Evolutionary conservation across 2,329 filamentous ascomycete species (phyloP).

Genomic region (Rosellinia necatrix): DNA sequence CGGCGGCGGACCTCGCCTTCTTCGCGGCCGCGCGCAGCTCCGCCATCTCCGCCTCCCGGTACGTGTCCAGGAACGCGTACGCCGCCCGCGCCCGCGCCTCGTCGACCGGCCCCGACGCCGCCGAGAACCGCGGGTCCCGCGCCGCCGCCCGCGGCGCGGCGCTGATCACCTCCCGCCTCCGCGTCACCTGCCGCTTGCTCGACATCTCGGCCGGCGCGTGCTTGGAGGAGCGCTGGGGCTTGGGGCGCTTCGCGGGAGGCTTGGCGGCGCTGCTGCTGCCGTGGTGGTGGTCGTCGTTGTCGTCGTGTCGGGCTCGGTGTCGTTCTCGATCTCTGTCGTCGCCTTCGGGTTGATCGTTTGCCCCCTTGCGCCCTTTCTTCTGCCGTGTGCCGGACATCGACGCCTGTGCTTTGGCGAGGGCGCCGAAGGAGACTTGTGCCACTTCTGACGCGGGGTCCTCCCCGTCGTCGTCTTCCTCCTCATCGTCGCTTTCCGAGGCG

Average conservation of each 20-base stretch:
- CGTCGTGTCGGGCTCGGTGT: too few relatives aligned
- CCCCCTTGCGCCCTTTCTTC: constrained; percentile 33
- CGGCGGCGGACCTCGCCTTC: constrained; percentile 46
- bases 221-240: constrained; percentile 69
- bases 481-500: constrained; percentile 35
- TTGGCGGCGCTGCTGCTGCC: too few relatives aligned
- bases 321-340: constrained; percentile 37
- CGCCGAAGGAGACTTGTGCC: constrained; percentile 79
- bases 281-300: constrained; percentile 28
- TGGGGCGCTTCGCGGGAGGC: constrained; percentile 26
- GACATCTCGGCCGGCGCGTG: constrained; percentile 86
- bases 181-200: constrained; percentile 81
- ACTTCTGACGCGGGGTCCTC: constrained; percentile 49
- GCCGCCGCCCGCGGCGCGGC: constrained; percentile 59
- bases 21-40: constrained; percentile 72
- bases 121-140: constrained; percentile 90
- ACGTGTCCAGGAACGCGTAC: constrained; percentile 87
- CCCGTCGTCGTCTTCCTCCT: constrained; percentile 41
- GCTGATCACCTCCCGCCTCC: constrained; percentile 71
- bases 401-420: constrained; percentile 84
- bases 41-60: constrained; percentile 81
- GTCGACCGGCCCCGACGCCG: constrained; percentile 58
- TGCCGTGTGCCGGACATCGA: constrained; percentile 53
- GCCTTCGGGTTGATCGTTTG: constrained; percentile 35
- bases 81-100: constrained; percentile 67